Conservation (phyloP, 202 grass and related monocot species). For the Carex arenaria region DNA sequence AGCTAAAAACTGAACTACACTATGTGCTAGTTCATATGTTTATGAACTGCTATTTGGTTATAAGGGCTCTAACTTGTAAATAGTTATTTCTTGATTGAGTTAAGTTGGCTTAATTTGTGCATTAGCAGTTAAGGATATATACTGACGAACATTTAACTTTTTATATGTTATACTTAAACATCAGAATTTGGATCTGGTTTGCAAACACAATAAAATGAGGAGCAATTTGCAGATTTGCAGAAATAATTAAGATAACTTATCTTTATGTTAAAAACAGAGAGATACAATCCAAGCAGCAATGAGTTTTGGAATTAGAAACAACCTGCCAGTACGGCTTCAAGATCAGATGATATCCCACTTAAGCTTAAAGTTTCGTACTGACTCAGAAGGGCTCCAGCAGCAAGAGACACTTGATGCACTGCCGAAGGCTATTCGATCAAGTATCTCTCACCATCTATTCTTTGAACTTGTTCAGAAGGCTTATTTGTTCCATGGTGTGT, state of each 20-base stretch:
- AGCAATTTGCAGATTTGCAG: neutral
- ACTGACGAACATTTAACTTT: neutral
- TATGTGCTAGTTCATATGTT: neutral
- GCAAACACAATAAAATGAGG: neutral
- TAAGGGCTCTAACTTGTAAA: neutral
- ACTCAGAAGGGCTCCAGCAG: conserved; percentile 98
- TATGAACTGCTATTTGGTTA: neutral
- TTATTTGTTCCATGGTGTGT: conserved; percentile 76
- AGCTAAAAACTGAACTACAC: neutral
- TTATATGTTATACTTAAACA: neutral
- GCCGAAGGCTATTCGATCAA: conserved; percentile 94
- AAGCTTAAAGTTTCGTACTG: conserved; percentile 94
- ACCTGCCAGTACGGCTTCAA: conserved; percentile 65
- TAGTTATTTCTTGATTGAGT: neutral
- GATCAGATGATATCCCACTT: conserved; percentile 99
- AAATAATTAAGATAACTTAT: neutral
- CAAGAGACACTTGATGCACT: conserved; percentile 84
- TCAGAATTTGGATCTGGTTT: neutral
- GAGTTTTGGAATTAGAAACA: conserved; percentile 84
- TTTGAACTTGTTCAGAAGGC: conserved; percentile 63
- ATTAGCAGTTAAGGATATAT: neutral
- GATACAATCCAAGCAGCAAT: conserved; percentile 98
- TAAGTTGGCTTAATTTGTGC: neutral
- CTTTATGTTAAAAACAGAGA: conserved; percentile 39
- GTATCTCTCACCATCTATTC: conserved; percentile 92